phyloP scores from a whole-genome alignment of 331 rosid species.

The Acacia pycnantha region DNA sequence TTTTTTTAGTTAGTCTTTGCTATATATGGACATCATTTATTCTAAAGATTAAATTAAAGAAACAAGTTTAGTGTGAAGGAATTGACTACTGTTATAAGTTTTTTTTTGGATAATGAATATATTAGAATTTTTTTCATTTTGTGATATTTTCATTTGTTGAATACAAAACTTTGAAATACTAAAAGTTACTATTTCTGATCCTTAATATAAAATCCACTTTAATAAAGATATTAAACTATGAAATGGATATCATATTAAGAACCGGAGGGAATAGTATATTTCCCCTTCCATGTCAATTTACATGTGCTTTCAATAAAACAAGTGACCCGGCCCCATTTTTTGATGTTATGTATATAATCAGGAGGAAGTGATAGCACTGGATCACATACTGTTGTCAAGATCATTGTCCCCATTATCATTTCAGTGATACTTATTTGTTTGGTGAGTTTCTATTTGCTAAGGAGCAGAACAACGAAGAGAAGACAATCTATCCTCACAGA shows the following conservation, averaged over 20 bases:
- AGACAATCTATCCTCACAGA: background rate
- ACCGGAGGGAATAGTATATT: background rate
- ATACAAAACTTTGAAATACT: no score
- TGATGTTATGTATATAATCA: background rate
- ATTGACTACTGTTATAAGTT: background rate
- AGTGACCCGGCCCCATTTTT: background rate
- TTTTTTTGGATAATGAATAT: no score
- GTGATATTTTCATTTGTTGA: no score
- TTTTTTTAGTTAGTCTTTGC: background rate
- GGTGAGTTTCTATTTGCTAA: constrained; percentile 30
- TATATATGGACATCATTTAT: no score
- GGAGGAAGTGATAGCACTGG: background rate
- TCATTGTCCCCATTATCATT: constrained; percentile 11
- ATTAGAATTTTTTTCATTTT: no score
- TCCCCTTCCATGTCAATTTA: no score
- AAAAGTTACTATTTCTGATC: no score
- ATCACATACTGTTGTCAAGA: constrained; percentile 1
- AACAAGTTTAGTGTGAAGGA: background rate
- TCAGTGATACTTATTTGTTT: constrained; percentile 16
- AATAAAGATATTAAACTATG: no score
- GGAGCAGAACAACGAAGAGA: constrained; percentile 28
- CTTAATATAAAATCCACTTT: no score
- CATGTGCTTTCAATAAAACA: background rate
- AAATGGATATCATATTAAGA: no score
- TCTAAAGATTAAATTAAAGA: no score